Evolutionary conservation across 805 yeast genomes (phyloP).

Genomic region (Wilhelminamyces savonicus): DNA sequence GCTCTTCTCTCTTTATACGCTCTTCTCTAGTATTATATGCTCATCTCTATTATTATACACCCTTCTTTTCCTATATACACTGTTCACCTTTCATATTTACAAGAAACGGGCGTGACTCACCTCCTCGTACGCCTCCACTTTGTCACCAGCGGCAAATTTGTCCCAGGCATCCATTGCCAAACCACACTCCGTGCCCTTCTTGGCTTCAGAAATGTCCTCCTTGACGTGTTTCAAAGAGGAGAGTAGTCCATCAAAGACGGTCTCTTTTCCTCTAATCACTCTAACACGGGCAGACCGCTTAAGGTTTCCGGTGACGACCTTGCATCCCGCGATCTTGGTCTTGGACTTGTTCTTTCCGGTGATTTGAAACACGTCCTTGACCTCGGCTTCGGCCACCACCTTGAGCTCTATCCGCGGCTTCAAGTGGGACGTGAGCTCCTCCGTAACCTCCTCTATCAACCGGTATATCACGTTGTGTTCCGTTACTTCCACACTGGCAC

Average conservation of each 20-base stretch:
- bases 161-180: constrained; percentile 64
- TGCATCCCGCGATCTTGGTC: constrained; percentile 79
- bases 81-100: constrained; percentile 8
- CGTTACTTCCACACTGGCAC: constrained; percentile 48
- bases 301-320: constrained; percentile 63
- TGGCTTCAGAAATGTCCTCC: constrained; percentile 70
- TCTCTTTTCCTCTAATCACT: constrained; percentile 47
- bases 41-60: too few relatives aligned
- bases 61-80: neutral
- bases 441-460: constrained; percentile 77
- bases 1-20: too few relatives aligned
- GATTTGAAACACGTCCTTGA: constrained; percentile 69
- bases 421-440: constrained; percentile 50
- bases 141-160: constrained; percentile 68
- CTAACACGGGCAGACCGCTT: constrained; percentile 53
- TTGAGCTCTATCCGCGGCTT: constrained; percentile 64
- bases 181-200: constrained; percentile 91
- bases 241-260: constrained; percentile 51
- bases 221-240: constrained; percentile 75
- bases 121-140: constrained; percentile 67
- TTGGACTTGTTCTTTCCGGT: constrained; percentile 48
- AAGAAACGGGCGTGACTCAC: constrained; percentile 34
- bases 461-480: constrained; percentile 81
- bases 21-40: too few relatives aligned
- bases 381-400: constrained; percentile 57